Evolutionary conservation across 2,329 filamentous ascomycete species (phyloP).

Genomic region (Diaporthe vaccinii): DNA sequence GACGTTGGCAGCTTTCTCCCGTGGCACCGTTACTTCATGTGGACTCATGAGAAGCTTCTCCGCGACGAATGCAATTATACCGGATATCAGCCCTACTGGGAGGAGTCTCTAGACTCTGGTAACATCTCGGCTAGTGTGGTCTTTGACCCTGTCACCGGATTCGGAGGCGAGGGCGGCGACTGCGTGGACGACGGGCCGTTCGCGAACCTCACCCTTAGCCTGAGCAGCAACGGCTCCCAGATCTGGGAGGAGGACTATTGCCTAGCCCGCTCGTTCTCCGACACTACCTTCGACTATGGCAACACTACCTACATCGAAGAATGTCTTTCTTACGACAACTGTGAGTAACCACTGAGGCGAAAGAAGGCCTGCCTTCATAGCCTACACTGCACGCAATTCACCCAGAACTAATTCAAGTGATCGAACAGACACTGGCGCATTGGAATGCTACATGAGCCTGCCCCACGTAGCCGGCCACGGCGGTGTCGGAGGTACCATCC

Average conservation of each 20-base stretch:
- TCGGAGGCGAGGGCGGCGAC: slow-evolving; percentile 51
- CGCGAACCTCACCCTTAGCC: slow-evolving; percentile 49
- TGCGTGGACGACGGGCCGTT: slow-evolving; percentile 54
- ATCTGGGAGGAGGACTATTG: slow-evolving; percentile 29
- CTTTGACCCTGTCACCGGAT: slow-evolving; percentile 49
- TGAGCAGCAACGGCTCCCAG: slow-evolving; percentile 11
- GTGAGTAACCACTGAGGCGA: slow-evolving; percentile 43
- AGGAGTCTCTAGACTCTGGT: slow-evolving; percentile 49
- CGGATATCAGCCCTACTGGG: slow-evolving; percentile 51
- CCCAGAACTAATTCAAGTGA: neutral
- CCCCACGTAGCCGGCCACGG: slow-evolving; percentile 46
- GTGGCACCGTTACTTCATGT: slow-evolving; percentile 53
- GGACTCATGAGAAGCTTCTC: slow-evolving; percentile 50
- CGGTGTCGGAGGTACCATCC: slow-evolving; percentile 44
- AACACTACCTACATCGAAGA: slow-evolving; percentile 23
- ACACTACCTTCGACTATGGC: slow-evolving; percentile 14
- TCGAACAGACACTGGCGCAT: slow-evolving; percentile 33
- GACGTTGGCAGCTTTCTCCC: slow-evolving; percentile 51
- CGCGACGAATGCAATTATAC: slow-evolving; percentile 48
- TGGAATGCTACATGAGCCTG: slow-evolving; percentile 43
- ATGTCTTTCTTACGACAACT: slow-evolving; percentile 22
- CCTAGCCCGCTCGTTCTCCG: slow-evolving; percentile 26
- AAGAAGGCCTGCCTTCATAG: slow-evolving; percentile 30
- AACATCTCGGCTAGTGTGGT: slow-evolving; percentile 46
- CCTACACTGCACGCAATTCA: neutral